Evolutionary conservation across 306 rosid species (phyloP).

Genomic region (Cajanus cajan): DNA sequence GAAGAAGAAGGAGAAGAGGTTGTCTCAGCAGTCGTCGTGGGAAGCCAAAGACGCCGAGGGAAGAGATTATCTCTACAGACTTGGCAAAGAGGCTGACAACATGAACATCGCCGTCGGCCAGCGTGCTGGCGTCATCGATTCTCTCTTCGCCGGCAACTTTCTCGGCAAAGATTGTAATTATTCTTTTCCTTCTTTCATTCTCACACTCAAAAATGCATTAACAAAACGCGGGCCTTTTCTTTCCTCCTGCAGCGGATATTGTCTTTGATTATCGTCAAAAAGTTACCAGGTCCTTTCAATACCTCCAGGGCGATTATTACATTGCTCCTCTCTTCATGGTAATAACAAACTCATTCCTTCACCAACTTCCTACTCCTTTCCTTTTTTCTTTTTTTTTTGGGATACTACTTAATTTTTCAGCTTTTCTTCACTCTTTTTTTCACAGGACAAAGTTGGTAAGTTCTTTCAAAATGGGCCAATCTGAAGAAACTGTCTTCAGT

Average conservation of each 20-base stretch:
- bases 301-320: slow-evolving; percentile 90
- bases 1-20: slow-evolving; percentile 40
- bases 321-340: slow-evolving; percentile 97
- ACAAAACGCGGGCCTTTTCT: too few species aligned
- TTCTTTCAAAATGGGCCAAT: slow-evolving; percentile 41
- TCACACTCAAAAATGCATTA: not conserved
- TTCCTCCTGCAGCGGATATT: slow-evolving; percentile 61
- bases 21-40: slow-evolving; percentile 89
- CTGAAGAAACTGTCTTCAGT: slow-evolving; percentile 35
- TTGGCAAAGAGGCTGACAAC: slow-evolving; percentile 88
- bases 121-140: slow-evolving; percentile 79
- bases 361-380: not conserved
- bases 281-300: slow-evolving; percentile 74
- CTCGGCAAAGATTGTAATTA: slow-evolving; percentile 81
- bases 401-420: not conserved
- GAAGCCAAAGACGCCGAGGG: slow-evolving; percentile 79
- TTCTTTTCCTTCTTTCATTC: too few species aligned
- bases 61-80: slow-evolving; percentile 75
- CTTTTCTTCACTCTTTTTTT: slow-evolving; percentile 40
- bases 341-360: not conserved
- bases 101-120: slow-evolving; percentile 98
- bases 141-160: slow-evolving; percentile 77
- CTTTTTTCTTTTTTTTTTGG: not conserved
- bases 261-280: slow-evolving; percentile 98
- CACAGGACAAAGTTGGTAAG: slow-evolving; percentile 98